Base-by-base conservation (phyloP, 805 yeast genomes). In the Gaillardinia entomophila region DNA sequence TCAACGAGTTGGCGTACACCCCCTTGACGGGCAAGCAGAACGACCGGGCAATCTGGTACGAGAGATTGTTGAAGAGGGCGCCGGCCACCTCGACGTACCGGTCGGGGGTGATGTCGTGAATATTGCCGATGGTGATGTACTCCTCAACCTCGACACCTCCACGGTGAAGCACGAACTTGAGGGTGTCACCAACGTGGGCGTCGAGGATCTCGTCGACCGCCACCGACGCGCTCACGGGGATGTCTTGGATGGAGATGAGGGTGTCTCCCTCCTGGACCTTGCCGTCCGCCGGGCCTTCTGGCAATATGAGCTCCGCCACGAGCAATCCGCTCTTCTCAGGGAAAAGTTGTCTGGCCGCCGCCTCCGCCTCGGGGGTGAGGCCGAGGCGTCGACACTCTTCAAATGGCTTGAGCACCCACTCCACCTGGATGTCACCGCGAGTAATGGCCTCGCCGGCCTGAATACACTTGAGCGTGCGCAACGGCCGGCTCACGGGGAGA, bases 381-480 rank as follows among this genome's bases (percentile, higher is more conserved):
- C 97, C 97, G 36, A 89, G 67, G 47, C 97, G 73, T 48, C 84
- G 74, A 63, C 97, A 89, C 56, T 85, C 94, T 48, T 89, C 96
- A 49, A 73, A 89, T 1, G 97, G 96, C 48, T 79, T 82, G 43
- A 88, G 62, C 29, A 73, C 58, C 95, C 96, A 89, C 47, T 85
- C 95, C 2, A 81, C 86, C 60, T 89, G 96, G 35, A 89, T 84
- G 2, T 94, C 88, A 40, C 97, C 97, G 61, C 97, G 74, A 0
- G 94, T 77, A 26, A 89, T 77, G 1, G 80, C 77, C 28, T 55
- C 36, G 0, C 57, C 50, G 2, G 58, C 47, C 54, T 84, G 95
- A 16, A 88, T 60, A 48, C 95, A 85, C 38, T 64, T 63, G 42
- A 89, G 69, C 0, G 96, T 96, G 42, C 97, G 74, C 39, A 76